These are phyloP conservation scores for Pythium folliculosum DNA, from an alignment of 352 stramenopile species.

Conservation along the genomic window DNA sequence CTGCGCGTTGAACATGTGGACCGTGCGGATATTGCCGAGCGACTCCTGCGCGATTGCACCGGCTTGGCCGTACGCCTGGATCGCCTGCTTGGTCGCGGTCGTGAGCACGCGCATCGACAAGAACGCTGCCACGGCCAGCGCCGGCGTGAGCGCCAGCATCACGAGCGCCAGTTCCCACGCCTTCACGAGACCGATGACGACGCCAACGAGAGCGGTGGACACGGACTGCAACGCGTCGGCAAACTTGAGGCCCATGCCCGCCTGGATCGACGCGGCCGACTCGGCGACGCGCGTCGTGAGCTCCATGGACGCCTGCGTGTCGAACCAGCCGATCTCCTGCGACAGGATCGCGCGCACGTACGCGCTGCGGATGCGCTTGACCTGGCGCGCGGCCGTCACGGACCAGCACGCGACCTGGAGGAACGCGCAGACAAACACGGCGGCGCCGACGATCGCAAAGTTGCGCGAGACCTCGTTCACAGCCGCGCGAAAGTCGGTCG, in stretches of 20 bases:
- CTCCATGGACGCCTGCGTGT: slow-evolving; percentile 44
- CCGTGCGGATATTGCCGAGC: slow-evolving; percentile 41
- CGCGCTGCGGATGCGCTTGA: slow-evolving; percentile 35
- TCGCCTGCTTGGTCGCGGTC: slow-evolving; percentile 24
- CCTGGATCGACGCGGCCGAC: slow-evolving; percentile 51
- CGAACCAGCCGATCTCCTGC: slow-evolving; percentile 54
- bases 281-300: slow-evolving; percentile 52
- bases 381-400: slow-evolving; percentile 32
- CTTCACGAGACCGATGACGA: slow-evolving; percentile 45
- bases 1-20: slow-evolving; percentile 81
- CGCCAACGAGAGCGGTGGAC: slow-evolving; percentile 40
- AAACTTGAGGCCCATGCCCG: slow-evolving; percentile 55
- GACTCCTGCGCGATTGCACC: slow-evolving; percentile 74
- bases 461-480: slow-evolving; percentile 30
- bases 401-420: slow-evolving; percentile 37
- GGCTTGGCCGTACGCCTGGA: slow-evolving; percentile 58
- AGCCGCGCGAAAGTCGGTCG: not conserved
- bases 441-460: slow-evolving; percentile 27
- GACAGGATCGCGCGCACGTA: slow-evolving; percentile 40
- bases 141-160: slow-evolving; percentile 39
- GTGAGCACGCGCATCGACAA: slow-evolving; percentile 56
- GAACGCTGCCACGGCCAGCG: slow-evolving; percentile 30
- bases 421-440: slow-evolving; percentile 28
- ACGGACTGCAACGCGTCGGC: slow-evolving; percentile 34
- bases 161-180: slow-evolving; percentile 52